Conservation (phyloP, 805 yeast genomes). For the Blastobotrys mokoenaii region DNA sequence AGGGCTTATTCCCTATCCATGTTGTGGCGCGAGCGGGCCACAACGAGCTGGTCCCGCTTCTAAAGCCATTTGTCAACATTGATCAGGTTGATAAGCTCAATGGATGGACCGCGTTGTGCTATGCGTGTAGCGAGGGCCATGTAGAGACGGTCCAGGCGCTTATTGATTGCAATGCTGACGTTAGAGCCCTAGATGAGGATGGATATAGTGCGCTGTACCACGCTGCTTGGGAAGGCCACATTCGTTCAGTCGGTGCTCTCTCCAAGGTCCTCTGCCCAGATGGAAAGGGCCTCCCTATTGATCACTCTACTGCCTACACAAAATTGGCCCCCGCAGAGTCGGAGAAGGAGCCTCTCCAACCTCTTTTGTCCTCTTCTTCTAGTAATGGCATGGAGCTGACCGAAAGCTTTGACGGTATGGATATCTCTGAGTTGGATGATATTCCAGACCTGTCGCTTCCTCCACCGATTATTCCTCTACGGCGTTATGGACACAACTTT, state of each 20-base stretch:
- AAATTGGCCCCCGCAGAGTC: not conserved
- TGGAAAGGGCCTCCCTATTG: slow-evolving; percentile 1
- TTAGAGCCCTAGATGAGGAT: slow-evolving; percentile 64
- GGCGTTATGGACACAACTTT: slow-evolving; percentile 94
- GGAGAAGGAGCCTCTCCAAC: slow-evolving; percentile 1
- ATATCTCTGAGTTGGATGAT: slow-evolving; percentile 39
- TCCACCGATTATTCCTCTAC: slow-evolving; percentile 89
- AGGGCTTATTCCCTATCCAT: slow-evolving; percentile 79
- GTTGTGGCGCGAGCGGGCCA: slow-evolving; percentile 83
- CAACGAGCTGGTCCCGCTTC: slow-evolving; percentile 53
- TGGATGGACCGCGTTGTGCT: slow-evolving; percentile 90
- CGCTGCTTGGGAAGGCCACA: slow-evolving; percentile 92
- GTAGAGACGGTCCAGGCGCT: slow-evolving; percentile 59
- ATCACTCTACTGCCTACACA: not conserved
- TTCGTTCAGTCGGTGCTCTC: slow-evolving; percentile 66
- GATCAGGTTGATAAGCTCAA: slow-evolving; percentile 77
- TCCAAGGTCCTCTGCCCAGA: slow-evolving; percentile 26
- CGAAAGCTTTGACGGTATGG: slow-evolving; percentile 16
- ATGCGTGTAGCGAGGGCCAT: slow-evolving; percentile 83
- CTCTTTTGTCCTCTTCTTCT: not conserved
- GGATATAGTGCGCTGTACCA: slow-evolving; percentile 75
- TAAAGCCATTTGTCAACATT: slow-evolving; percentile 54
- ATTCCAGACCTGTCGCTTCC: slow-evolving; percentile 90
- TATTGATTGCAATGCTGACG: slow-evolving; percentile 64
- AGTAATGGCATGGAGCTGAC: slow-evolving; percentile 3